Base-by-base conservation (phyloP, 225 moss, liverwort and hornwort species). In the Polytrichum formosum region DNA sequence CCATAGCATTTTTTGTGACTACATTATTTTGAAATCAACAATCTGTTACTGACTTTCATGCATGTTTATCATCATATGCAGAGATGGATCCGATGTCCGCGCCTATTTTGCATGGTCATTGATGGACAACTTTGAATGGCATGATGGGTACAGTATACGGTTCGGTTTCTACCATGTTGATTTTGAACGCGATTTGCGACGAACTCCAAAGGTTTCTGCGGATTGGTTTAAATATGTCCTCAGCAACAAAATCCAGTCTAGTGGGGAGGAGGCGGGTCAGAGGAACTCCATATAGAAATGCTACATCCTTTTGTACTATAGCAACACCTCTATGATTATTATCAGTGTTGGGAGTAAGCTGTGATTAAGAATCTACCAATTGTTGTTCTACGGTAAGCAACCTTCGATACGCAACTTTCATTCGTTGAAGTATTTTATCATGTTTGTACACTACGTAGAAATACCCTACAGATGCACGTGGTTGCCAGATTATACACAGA, bases 51-150 rank as follows among this genome's bases (percentile, higher is more conserved):
- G 60, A 61, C 10, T 22, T 61, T 22, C 6, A 26, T 29, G 26
- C 18, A 65, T 26, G 28, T 20, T 27, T 65, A 26, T 27, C 20
- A 22, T 65, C 18, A 16, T 16, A 21, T 72, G 66, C 66, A 79
- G 74, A 28, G 79, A 70, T 62, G 79, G 79, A 5, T 71, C 70
- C 8, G 26, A 74, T 25, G 74, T 28, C 6, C 33, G 67, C 1
- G 71, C 74, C 61, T 79, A 74, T 55, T 79, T 79, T 37, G 67
- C 61, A 6, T 73, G 78, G 73, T 73, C 73, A 10, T 28, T 73
- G 30, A 16, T 73, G 23, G 65, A 78, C 64, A 78, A 69, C 53
- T 73, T 78, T 29, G 73, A 78, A 20, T 73, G 73, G 69, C 46
- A 22, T 26, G 53, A 73, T 5, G 69, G 73, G 5, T 78, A 46